These are phyloP conservation scores for Dendrobium chrysotoxum DNA, from an alignment of 106 monocot species.

Conservation along the genomic window DNA sequence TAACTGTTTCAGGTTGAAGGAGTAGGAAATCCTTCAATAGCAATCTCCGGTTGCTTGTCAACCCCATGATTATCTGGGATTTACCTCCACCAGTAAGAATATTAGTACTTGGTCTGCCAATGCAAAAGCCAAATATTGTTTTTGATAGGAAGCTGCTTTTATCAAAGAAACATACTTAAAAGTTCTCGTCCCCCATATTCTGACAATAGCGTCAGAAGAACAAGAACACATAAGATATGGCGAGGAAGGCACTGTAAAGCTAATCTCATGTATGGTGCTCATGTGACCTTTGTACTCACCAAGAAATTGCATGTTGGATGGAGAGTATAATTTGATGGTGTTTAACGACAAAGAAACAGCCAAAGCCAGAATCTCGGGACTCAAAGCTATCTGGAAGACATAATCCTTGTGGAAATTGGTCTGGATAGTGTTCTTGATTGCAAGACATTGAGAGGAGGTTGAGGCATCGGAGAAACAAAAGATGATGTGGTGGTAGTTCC, in stretches of 20 bases:
- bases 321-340: slow-evolving; percentile 79
- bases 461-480: neutral
- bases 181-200: slow-evolving; percentile 81
- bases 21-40: no score
- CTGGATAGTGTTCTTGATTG: slow-evolving; percentile 66
- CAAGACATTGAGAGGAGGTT: slow-evolving; percentile 44
- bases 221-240: slow-evolving; percentile 66
- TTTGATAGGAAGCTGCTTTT: no score
- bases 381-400: slow-evolving; percentile 85
- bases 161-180: slow-evolving; percentile 69
- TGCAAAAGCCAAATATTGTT: no score
- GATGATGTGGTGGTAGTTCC: slow-evolving; percentile 1
- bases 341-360: slow-evolving; percentile 86
- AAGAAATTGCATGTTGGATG: slow-evolving; percentile 65
- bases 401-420: slow-evolving; percentile 93
- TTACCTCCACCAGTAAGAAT: no score
- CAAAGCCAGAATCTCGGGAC: slow-evolving; percentile 61
- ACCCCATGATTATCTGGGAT: no score
- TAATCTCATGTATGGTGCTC: slow-evolving; percentile 70
- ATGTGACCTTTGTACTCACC: slow-evolving; percentile 81
- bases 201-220: slow-evolving; percentile 79
- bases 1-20: no score
- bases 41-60: no score
- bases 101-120: no score
- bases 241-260: slow-evolving; percentile 50